These are phyloP conservation scores for Colletotrichum costaricense DNA, from an alignment of 2,329 filamentous ascomycete genomes.

Conservation along the genomic window DNA sequence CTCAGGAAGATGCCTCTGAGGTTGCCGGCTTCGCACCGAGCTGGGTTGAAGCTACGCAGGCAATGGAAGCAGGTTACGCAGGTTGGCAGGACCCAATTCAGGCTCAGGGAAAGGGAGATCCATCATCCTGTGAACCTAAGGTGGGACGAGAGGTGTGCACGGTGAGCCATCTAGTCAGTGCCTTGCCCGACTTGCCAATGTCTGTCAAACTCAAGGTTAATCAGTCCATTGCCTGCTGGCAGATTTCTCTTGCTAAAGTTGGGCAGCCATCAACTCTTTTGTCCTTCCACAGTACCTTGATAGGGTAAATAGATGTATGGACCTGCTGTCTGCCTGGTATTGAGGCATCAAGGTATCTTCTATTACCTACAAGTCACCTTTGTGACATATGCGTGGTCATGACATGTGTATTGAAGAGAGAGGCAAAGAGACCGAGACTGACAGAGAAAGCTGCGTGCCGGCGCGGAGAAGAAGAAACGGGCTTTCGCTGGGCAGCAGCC, in stretches of 20 bases:
- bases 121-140: conserved; percentile 5
- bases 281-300: background rate
- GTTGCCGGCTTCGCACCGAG: conserved; percentile 15
- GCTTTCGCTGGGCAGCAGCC: background rate
- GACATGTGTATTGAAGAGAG: background rate
- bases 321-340: background rate
- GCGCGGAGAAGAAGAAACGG: background rate
- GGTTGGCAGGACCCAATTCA: background rate
- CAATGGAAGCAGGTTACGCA: background rate
- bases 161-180: conserved; percentile 16
- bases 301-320: background rate
- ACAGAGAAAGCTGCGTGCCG: background rate
- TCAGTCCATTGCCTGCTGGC: background rate
- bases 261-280: background rate
- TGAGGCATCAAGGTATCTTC: too few relatives aligned
- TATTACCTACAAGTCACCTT: too few relatives aligned
- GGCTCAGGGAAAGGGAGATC: conserved; percentile 2
- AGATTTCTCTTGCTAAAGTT: background rate
- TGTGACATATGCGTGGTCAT: too few relatives aligned
- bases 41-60: background rate
- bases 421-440: background rate
- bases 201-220: background rate
- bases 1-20: background rate
- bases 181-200: background rate
- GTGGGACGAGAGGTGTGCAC: conserved; percentile 21